phyloP scores from a whole-genome alignment of 108 stramenopile species.

The Mediolabrus comicus region DNA sequence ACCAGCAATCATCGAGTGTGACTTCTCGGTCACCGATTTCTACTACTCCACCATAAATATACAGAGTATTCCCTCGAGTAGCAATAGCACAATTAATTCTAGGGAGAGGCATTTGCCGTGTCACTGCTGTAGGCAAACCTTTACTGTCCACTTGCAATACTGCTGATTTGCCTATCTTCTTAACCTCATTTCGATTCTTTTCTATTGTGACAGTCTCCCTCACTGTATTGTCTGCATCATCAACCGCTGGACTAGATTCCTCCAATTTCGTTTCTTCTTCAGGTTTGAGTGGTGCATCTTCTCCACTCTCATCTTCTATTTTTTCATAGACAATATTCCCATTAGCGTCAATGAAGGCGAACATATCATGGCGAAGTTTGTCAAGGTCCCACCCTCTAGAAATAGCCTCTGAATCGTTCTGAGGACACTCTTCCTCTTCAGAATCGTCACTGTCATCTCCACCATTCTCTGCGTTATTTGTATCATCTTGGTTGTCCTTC shows the following conservation, averaged over 20 bases:
- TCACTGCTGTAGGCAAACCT: slow-evolving; percentile 61
- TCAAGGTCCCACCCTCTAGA: slow-evolving; percentile 79
- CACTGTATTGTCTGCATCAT: neutral
- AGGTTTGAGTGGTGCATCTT: neutral
- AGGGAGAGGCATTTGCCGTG: slow-evolving; percentile 76
- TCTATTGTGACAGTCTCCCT: neutral
- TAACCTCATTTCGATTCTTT: neutral
- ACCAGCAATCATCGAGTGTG: slow-evolving; percentile 89
- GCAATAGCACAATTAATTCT: slow-evolving; percentile 68
- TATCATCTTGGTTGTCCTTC: slow-evolving; percentile 33
- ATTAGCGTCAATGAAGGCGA: slow-evolving; percentile 85
- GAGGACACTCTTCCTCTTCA: slow-evolving; percentile 31
- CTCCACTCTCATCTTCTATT: slow-evolving; percentile 50
- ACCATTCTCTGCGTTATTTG: slow-evolving; percentile 34
- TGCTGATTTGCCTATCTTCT: slow-evolving; percentile 43
- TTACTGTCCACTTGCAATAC: slow-evolving; percentile 67
- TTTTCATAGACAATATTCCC: slow-evolving; percentile 88
- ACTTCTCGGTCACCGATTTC: slow-evolving; percentile 92
- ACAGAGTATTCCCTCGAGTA: slow-evolving; percentile 58
- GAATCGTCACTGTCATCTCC: slow-evolving; percentile 34
- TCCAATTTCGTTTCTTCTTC: slow-evolving; percentile 15
- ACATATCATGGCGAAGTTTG: slow-evolving; percentile 84
- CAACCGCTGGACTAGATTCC: neutral
- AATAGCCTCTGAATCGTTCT: slow-evolving; percentile 32
- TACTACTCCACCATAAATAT: slow-evolving; percentile 80